These are phyloP conservation scores for Allodekkera sacchari DNA, from an alignment of 805 yeast genomes.

Conservation along the genomic window DNA sequence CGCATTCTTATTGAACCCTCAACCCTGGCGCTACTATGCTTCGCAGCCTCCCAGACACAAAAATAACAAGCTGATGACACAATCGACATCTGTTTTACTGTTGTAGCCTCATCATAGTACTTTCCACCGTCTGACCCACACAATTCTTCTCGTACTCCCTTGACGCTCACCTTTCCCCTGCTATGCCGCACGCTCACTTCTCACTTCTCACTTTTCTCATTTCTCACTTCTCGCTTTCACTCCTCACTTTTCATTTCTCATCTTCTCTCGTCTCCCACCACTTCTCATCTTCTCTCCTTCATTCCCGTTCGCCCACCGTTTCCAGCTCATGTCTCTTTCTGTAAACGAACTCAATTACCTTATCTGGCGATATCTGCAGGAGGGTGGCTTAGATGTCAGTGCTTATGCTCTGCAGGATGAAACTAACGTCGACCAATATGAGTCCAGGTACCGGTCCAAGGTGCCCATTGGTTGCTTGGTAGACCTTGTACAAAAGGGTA, in stretches of 20 bases:
- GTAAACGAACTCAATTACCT: slow-evolving; percentile 82
- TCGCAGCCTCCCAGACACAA: no score
- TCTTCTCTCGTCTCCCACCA: not conserved
- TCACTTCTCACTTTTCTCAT: no score
- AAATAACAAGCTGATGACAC: no score
- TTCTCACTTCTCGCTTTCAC: slow-evolving; percentile 1
- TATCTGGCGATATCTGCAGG: slow-evolving; percentile 89
- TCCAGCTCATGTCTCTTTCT: slow-evolving; percentile 62
- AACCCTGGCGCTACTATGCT: no score
- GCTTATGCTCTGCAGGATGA: slow-evolving; percentile 79
- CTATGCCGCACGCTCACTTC: no score
- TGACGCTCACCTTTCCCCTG: no score
- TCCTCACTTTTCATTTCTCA: slow-evolving; percentile 2
- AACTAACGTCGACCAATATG: slow-evolving; percentile 52
- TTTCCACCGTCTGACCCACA: no score
- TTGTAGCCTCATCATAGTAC: no score
- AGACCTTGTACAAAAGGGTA: slow-evolving; percentile 76
- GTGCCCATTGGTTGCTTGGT: slow-evolving; percentile 80
- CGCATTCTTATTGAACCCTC: no score
- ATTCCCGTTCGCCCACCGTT: not conserved
- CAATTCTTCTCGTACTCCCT: no score
- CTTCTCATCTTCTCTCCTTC: not conserved
- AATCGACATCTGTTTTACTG: no score
- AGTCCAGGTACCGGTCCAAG: slow-evolving; percentile 35
- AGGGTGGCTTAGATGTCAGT: slow-evolving; percentile 66